Evolutionary conservation across 345 rosid genomes (phyloP), one percentile per base, ranked within the genome.

Genomic region (Geranium brycei): DNA sequence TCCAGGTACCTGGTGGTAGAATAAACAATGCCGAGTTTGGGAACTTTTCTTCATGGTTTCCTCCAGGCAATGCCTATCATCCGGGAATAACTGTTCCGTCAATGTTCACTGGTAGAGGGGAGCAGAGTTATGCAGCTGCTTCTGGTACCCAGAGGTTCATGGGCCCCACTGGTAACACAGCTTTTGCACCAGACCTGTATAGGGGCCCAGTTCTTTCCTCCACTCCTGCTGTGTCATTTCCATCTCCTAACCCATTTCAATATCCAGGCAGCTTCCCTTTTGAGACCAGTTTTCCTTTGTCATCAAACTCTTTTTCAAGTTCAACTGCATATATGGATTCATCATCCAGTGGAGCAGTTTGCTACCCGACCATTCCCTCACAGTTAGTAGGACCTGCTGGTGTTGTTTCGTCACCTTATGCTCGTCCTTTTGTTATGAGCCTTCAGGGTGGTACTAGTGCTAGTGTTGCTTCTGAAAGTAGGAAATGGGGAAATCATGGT

Each of bases 401-500:
- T 70, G 71, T 80, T 3, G 70, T 85, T 35, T 71, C 88, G 1
- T 79, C 91, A 15, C 77, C 71, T 69, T 87, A 68, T 70, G 64
- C 77, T 8, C 73, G 87, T 76, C 91, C 91, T 56, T 87, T 75
- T 65, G 41, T 35, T 35, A 78, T 87, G 58, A 76, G 72, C 72
- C 77, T 83, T 38, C 81, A 84, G 41, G 88, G 81, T 63, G 64
- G 79, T 67, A 70, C 73, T 59, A 69, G 67, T 70, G 77, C 74
- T 47, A 19, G 66, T 53, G 87, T 77, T 23, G 73, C 41, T 35
- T 7, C 41, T 35, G 74, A 63, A 75, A 58, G 73, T 55, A 77
- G 77, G 71, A 86, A 83, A 72, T 83, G 91, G 91, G 83, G 75
- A 62, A 79, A 87, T 59, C 88, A 82, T 32, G 81, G 77, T 38